Conservation (phyloP, 306 rosid genomes). For the Citrullus amarus region DNA sequence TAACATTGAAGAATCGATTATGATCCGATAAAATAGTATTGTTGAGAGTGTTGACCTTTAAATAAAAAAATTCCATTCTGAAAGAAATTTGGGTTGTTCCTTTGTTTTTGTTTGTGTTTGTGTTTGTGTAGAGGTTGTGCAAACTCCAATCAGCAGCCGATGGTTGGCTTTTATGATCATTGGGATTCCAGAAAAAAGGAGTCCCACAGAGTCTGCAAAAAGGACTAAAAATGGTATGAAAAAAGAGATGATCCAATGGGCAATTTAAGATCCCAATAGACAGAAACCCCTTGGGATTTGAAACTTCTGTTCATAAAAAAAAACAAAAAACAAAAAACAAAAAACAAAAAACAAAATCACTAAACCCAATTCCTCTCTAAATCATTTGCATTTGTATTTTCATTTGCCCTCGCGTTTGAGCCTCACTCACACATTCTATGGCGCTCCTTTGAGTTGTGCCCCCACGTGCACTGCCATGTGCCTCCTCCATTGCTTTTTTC, state of each 20-base stretch:
- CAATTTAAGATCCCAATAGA: background rate
- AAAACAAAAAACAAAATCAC: too few relatives aligned
- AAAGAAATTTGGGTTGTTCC: background rate
- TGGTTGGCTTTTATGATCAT: background rate
- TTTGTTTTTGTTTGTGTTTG: background rate
- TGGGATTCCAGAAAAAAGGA: background rate
- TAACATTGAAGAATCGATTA: too few relatives aligned
- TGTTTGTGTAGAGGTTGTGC: background rate
- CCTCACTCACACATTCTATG: background rate
- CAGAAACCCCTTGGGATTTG: background rate
- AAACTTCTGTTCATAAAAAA: background rate
- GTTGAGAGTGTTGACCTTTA: too few relatives aligned
- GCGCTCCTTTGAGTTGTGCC: background rate
- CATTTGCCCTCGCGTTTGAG: background rate
- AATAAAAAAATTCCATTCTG: too few relatives aligned
- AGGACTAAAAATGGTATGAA: background rate
- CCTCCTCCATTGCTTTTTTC: background rate
- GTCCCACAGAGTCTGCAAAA: background rate
- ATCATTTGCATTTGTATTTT: background rate
- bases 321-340: too few relatives aligned
- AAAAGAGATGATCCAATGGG: background rate
- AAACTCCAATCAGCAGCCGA: background rate
- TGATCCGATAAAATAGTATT: too few relatives aligned
- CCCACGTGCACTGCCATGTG: conserved; percentile 4
- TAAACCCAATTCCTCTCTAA: background rate